phyloP scores from a whole-genome alignment of 2,329 filamentous ascomycete species.

The Rhytidhysteron rufulum region DNA sequence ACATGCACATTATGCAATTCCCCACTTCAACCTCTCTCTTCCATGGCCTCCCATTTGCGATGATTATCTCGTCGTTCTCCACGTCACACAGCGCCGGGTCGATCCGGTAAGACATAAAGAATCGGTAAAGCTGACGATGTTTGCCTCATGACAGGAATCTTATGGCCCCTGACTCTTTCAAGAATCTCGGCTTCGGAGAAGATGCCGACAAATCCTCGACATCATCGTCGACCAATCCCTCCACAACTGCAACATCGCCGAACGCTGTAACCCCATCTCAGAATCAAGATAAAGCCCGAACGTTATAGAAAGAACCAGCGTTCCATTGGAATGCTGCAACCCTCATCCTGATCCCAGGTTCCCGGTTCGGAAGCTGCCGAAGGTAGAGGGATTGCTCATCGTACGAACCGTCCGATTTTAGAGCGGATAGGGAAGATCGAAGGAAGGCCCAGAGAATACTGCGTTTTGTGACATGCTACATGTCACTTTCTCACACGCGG shows the following conservation, averaged over 20 bases:
- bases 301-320: background rate
- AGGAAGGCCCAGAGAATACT: too few species aligned
- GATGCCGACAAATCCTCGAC: conserved; percentile 30
- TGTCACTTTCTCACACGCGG: too few species aligned
- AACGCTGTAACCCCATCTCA: background rate
- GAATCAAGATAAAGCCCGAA: background rate
- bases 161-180: conserved; percentile 94
- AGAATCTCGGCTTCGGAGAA: conserved; percentile 78
- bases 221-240: background rate
- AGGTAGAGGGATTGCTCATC: background rate
- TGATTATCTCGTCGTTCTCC: conserved; percentile 9
- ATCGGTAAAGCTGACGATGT: conserved; percentile 16
- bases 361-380: background rate
- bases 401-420: too few species aligned
- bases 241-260: background rate
- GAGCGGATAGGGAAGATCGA: background rate
- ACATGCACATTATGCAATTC: too few species aligned
- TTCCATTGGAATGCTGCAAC: background rate
- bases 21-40: too few species aligned
- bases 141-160: conserved; percentile 58
- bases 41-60: too few species aligned
- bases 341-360: background rate
- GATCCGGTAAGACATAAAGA: conserved; percentile 14
- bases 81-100: conserved; percentile 18
- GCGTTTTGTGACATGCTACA: too few species aligned